These are phyloP conservation scores for Apophysomyces sp. DNA, from an alignment of 371 early-diverging fungal species.

Conservation along the genomic window DNA sequence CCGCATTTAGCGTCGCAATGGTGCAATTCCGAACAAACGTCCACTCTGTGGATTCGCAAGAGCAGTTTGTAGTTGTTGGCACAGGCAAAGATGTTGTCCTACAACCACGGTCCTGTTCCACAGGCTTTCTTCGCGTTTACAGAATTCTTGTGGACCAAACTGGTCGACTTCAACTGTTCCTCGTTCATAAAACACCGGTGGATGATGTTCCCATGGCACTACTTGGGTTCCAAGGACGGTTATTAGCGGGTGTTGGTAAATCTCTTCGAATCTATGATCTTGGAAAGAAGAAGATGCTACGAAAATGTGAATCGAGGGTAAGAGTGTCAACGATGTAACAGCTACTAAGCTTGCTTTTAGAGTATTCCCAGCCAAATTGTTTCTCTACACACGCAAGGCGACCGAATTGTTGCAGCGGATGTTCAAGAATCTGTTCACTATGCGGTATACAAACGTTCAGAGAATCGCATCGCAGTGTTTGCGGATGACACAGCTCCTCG, in stretches of 20 bases:
- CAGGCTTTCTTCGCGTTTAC: conserved; percentile 79
- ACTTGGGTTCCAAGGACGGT: conserved; percentile 84
- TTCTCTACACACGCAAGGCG: conserved; percentile 78
- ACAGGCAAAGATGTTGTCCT: conserved; percentile 76
- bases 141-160: conserved; percentile 64
- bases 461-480: conserved; percentile 85
- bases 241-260: conserved; percentile 89
- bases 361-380: conserved; percentile 76
- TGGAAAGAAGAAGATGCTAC: conserved; percentile 88
- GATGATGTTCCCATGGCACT: conserved; percentile 88
- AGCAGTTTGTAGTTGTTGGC: conserved; percentile 81
- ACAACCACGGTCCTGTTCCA: conserved; percentile 67
- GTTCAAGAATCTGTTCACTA: conserved; percentile 87
- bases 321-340: background rate
- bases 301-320: conserved; percentile 85
- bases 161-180: conserved; percentile 53
- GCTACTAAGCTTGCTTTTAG: conserved; percentile 8
- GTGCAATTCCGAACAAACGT: conserved; percentile 71
- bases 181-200: conserved; percentile 84
- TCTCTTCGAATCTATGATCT: conserved; percentile 89
- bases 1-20: conserved; percentile 80
- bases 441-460: conserved; percentile 67
- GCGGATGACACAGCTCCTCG: conserved; percentile 95
- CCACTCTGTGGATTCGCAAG: conserved; percentile 33
- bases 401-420: conserved; percentile 85